phyloP scores from a whole-genome alignment of 805 yeast genomes.

The Limtongozyma cylindracea region DNA sequence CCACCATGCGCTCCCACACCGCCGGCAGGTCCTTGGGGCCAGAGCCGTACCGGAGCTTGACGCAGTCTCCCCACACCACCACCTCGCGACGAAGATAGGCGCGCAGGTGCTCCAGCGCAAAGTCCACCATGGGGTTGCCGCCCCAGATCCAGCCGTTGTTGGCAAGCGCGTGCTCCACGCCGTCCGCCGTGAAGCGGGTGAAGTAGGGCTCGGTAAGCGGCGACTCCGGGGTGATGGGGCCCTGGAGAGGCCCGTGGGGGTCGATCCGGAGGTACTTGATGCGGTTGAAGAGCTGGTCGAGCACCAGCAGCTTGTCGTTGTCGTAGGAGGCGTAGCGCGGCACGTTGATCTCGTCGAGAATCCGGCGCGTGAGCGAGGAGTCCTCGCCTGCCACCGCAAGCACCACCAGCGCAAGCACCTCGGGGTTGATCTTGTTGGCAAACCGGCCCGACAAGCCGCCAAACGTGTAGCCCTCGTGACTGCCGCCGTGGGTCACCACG shows the following conservation, averaged over 20 bases:
- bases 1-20: constrained; percentile 71
- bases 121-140: constrained; percentile 81
- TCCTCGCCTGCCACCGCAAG: constrained; percentile 1
- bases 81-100: constrained; percentile 82
- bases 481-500: too few species aligned
- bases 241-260: constrained; percentile 58
- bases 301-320: constrained; percentile 37
- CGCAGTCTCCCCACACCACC: constrained; percentile 95
- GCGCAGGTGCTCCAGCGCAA: constrained; percentile 58
- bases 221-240: constrained; percentile 19
- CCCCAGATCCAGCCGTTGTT: constrained; percentile 99
- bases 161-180: constrained; percentile 48
- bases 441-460: constrained; percentile 22
- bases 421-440: constrained; percentile 24
- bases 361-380: constrained; percentile 13
- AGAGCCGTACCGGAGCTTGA: constrained; percentile 68
- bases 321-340: constrained; percentile 55
- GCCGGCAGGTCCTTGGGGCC: constrained; percentile 66
- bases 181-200: constrained; percentile 38
- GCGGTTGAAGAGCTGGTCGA: constrained; percentile 50
- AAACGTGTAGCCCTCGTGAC: too few species aligned
- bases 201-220: constrained; percentile 79
- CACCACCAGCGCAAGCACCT: constrained; percentile 21
- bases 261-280: constrained; percentile 58
- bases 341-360: constrained; percentile 58